Percentiles rank a stretch among this genome's conserved stretches.
Evolutionary conservation across 345 rosid species (phyloP).

Genomic region (Salix udensis): DNA sequence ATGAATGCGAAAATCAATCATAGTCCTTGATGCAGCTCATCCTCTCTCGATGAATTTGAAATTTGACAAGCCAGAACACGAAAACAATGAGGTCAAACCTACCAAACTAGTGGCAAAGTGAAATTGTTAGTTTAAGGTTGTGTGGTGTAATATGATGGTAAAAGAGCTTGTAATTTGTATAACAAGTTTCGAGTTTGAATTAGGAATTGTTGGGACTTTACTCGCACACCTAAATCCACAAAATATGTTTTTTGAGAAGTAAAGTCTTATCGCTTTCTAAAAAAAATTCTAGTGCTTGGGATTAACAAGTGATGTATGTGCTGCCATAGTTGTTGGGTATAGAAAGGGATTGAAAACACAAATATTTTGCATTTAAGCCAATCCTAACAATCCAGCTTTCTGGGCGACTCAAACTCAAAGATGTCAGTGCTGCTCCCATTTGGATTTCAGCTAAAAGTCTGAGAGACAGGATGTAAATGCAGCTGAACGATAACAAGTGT

Average conservation of each 20-base stretch:
- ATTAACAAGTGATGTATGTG: conserved; percentile 11
- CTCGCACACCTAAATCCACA: too few species aligned
- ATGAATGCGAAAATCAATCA: neutral
- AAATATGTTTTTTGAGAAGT: too few species aligned
- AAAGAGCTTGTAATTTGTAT: too few species aligned
- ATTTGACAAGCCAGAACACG: neutral
- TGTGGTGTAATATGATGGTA: too few species aligned
- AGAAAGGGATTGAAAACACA: neutral
- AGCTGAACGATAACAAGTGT: neutral
- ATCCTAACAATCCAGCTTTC: neutral
- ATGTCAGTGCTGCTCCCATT: conserved; percentile 9
- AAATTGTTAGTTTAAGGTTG: neutral
- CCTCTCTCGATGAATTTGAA: neutral
- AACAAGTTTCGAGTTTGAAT: too few species aligned
- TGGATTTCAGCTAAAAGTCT: neutral
- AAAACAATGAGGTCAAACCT: neutral
- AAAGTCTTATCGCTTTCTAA: too few species aligned
- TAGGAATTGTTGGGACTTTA: accelerated
- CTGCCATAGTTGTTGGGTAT: neutral
- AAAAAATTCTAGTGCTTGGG: too few species aligned
- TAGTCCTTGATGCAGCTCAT: neutral
- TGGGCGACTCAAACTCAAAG: neutral
- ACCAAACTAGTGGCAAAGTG: neutral
- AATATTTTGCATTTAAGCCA: neutral
- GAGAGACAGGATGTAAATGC: neutral